A percentile compares a stretch with the other conserved stretches of the same genome.
Conservation (phyloP, 257 asterid genomes). For the Fraxinus anomala region DNA sequence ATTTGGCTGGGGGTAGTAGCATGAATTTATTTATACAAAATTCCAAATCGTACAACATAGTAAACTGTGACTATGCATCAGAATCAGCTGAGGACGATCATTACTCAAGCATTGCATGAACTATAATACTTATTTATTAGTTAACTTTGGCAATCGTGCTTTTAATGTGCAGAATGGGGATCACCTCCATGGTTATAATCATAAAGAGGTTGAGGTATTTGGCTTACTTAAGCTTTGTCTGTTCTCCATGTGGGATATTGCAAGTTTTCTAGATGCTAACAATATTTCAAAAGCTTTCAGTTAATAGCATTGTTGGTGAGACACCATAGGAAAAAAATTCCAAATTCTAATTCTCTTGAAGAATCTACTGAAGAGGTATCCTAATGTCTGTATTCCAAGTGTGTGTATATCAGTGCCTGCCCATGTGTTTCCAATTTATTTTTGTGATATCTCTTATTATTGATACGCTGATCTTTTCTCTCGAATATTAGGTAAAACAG, state of each 20-base stretch:
- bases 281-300: constrained; percentile 46
- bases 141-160: constrained; percentile 27
- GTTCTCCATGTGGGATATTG: neutral
- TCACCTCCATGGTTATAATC: constrained; percentile 63
- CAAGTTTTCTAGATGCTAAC: constrained; percentile 24
- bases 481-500: constrained; percentile 42
- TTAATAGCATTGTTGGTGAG: constrained; percentile 69
- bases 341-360: constrained; percentile 46
- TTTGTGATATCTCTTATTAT: constrained; percentile 9
- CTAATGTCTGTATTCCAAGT: neutral
- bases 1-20: neutral
- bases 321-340: constrained; percentile 70
- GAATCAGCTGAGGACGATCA: constrained; percentile 21
- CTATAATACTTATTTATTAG: constrained; percentile 3
- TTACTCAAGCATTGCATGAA: constrained; percentile 24
- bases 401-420: neutral
- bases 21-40: neutral
- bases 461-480: constrained; percentile 12
- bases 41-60: neutral
- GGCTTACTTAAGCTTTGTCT: constrained; percentile 20
- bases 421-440: neutral
- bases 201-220: constrained; percentile 65
- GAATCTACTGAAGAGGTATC: constrained; percentile 51
- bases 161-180: constrained; percentile 55
- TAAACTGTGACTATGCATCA: neutral